Base-by-base conservation (phyloP, 2,329 filamentous ascomycete genomes). In the Fusarium aywerte region DNA sequence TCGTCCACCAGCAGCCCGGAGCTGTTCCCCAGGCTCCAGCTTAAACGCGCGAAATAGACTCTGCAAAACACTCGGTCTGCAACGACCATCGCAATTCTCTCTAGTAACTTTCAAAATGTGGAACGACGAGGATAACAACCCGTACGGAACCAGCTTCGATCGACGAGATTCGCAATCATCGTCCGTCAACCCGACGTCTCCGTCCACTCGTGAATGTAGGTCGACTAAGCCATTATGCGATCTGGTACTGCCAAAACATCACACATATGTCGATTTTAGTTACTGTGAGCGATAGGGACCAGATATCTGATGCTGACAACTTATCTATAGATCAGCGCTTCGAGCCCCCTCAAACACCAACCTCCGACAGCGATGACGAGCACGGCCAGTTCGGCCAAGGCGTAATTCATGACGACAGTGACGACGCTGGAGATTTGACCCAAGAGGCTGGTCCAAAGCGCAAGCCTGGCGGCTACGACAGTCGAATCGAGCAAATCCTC, bases 91-190 rank as follows among this genome's bases (percentile, higher is more conserved):
- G 36, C 55, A 27, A 62, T 69, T 62, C 58, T 60, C 38, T 52
- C 33, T 56, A 58, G 47, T 33, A 45, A n/a, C 48, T 43, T 58
- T 49, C 74, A 73, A 42, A 53, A 98, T 98, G 95, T 98, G 95
- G 95, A 96, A 97, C 85, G 94, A 98, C 84, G 95, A 98, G 82
- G 77, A 98, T 77, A 98, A 98, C 81, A 98, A 98, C 78, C 95
- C 95, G 7, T 97, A 98, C 76, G 94, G 93, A 68, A 88, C 84
- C 74, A 95, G 92, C 79, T 97, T 97, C 82, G 92, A 96, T 78
- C 91, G 92, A 73, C 89, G 92, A 74, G 92, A 96, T 79, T 92
- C 92, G 65, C 88, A 91, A 77, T 85, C 88, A 43, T 92, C 90
- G 27, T 90, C 84, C 40, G 83, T 84, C 20, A 88, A 90, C 75